Base-by-base conservation (phyloP, 139 green algal genomes). In the Tetradesmus lagerheimii region DNA sequence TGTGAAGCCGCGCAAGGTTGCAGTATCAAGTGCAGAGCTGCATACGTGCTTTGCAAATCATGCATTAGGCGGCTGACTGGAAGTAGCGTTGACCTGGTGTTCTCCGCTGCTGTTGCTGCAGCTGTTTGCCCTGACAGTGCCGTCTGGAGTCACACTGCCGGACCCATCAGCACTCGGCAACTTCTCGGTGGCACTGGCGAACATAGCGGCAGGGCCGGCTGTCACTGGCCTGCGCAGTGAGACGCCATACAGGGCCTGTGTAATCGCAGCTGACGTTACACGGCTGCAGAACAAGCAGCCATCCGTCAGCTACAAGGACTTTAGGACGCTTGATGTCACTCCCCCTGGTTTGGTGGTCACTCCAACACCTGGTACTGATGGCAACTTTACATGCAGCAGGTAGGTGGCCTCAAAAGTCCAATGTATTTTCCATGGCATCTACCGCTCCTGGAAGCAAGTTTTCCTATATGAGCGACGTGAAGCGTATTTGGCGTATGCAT, bases 221-320 rank as follows among this genome's bases (percentile, higher is more conserved):
- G 45, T 93, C 29, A 80, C 37, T 27, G 87, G 87, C 15, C 57
- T 91, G 27, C 31, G 31, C 57, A 91, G 87, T 37, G 53, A 91
- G 57, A 87, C 87, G 29, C 8, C 37, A 1, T 91, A 91, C 57
- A 71, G n/a, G 6, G 78, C 79, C 3, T 94, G 92, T 82, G n/a
- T 90, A 27, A 78, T 92, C 4, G 92, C 92, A 62, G 39, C 88
- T 41, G 92, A 94, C 71, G 76, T 78, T 12, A 92, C 91, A 0
- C 37, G 34, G 20, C 80, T 79, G 64, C 86, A 74, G 16, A 94
- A 94, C 83, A 89, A 74, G 8, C 91, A 93, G 89, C 2, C 57
- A 34, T 31, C n/a, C 5, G n/a, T 45, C 0, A 62, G 57, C 39
- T 71, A 37, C 11, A 34, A 92, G 14, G 27, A 34, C 45, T 93